Evolutionary conservation across 805 yeast species (phyloP).

Genomic region (Yarrowia hollandica): DNA sequence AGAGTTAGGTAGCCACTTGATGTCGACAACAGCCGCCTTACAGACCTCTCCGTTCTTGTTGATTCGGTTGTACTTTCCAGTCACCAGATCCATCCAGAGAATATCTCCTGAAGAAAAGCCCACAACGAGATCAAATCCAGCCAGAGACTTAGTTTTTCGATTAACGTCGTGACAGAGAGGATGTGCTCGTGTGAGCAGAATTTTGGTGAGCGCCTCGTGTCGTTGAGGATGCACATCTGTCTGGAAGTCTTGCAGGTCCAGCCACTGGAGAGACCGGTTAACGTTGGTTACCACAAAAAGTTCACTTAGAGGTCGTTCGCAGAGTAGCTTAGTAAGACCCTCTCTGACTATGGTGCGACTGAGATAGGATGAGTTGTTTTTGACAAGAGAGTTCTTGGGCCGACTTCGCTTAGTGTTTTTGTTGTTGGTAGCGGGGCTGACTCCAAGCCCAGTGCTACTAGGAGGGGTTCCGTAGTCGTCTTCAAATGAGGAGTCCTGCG

Average conservation of each 20-base stretch:
- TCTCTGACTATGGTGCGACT: constrained; percentile 44
- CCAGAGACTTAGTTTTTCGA: constrained; percentile 37
- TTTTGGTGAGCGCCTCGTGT: constrained; percentile 44
- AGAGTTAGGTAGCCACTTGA: constrained; percentile 50
- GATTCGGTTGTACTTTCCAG: constrained; percentile 51
- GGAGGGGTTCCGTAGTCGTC: constrained; percentile 22
- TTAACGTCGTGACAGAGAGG: constrained; percentile 46
- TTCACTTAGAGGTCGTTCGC: constrained; percentile 37
- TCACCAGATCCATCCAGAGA: constrained; percentile 57
- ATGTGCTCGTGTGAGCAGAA: constrained; percentile 44
- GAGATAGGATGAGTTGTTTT: constrained; percentile 45
- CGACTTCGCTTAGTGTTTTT: constrained; percentile 33
- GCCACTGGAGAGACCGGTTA: constrained; percentile 40
- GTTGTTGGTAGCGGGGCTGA: neutral
- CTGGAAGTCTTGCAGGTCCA: constrained; percentile 33
- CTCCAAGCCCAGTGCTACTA: neutral
- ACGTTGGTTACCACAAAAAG: constrained; percentile 42
- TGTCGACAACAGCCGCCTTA: constrained; percentile 48
- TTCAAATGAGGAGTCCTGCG: constrained; percentile 4
- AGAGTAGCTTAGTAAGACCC: constrained; percentile 33
- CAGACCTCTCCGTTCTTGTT: constrained; percentile 52
- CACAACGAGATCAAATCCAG: constrained; percentile 51
- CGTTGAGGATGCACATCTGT: constrained; percentile 20
- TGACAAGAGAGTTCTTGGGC: constrained; percentile 43
- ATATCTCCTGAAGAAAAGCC: constrained; percentile 72